These are phyloP conservation scores for Aureobasidium sp. DNA, from an alignment of 2,329 filamentous ascomycete genomes.

Conservation along the genomic window DNA sequence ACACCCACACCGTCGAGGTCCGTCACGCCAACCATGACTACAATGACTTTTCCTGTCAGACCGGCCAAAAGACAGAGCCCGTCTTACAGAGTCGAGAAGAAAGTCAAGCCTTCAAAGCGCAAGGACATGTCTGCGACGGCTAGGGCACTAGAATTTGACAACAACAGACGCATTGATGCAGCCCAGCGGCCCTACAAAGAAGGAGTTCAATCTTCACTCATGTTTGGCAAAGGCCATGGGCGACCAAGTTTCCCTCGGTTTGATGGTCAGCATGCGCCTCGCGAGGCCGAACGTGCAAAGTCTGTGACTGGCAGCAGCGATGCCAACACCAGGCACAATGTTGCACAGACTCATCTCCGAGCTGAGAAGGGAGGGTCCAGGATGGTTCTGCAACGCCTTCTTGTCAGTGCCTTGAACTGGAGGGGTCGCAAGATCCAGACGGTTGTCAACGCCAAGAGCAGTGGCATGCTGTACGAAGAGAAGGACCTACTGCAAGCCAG, in stretches of 20 bases:
- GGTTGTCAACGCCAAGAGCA: neutral
- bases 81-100: neutral
- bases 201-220: neutral
- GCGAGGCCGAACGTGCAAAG: neutral
- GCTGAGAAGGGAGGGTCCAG: neutral
- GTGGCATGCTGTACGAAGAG: slow-evolving; percentile 10
- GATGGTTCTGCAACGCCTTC: slow-evolving; percentile 6
- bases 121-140: neutral
- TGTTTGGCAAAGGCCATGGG: neutral
- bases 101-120: neutral
- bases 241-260: neutral
- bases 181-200: neutral
- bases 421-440: slow-evolving; percentile 1
- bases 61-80: neutral
- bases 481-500: neutral
- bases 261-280: neutral
- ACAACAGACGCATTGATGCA: neutral
- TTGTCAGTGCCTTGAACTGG: neutral
- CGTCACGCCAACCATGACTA: neutral
- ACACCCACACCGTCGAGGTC: neutral
- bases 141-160: neutral
- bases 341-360: neutral
- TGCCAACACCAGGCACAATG: neutral
- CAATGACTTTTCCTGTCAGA: neutral
- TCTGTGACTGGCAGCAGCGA: neutral